These are phyloP conservation scores for Tetraselmis striata DNA, from an alignment of 139 green algal species.

Conservation along the genomic window DNA sequence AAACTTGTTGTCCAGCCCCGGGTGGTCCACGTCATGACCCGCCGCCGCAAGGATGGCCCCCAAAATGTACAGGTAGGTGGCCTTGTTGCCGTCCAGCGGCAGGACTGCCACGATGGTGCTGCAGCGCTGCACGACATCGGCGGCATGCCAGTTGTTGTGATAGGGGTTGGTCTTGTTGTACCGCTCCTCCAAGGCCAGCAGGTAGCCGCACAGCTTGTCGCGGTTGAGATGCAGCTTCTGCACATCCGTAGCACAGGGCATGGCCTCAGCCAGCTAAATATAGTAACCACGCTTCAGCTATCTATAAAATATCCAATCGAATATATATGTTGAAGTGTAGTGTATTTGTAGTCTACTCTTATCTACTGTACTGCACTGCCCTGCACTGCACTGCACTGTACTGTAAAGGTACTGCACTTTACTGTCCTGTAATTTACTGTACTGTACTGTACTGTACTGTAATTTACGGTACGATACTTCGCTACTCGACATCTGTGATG, in stretches of 20 bases:
- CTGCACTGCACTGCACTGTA: too few species aligned
- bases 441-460: too few species aligned
- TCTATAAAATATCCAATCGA: too few species aligned
- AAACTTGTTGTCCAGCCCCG: slow-evolving; percentile 44
- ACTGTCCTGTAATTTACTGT: too few species aligned
- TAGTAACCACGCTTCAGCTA: too few species aligned
- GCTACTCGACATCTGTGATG: too few species aligned
- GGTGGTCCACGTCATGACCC: slow-evolving; percentile 26
- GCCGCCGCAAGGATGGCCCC: not conserved
- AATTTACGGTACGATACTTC: too few species aligned
- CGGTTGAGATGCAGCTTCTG: not conserved
- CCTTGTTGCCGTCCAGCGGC: not conserved
- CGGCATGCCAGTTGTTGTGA: not conserved
- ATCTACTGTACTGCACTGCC: too few species aligned
- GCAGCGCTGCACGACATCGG: not conserved
- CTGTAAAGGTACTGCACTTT: too few species aligned
- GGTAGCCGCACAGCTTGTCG: not conserved
- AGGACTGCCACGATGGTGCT: not conserved
- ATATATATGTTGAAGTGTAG: too few species aligned
- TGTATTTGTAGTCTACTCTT: too few species aligned
- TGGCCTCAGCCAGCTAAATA: too few species aligned
- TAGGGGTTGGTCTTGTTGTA: not conserved
- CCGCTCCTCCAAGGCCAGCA: not conserved
- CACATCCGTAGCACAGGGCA: not conserved
- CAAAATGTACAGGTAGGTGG: not conserved